phyloP scores from a whole-genome alignment of 1,139 yeast species.

The Hansenula lynferdii region DNA sequence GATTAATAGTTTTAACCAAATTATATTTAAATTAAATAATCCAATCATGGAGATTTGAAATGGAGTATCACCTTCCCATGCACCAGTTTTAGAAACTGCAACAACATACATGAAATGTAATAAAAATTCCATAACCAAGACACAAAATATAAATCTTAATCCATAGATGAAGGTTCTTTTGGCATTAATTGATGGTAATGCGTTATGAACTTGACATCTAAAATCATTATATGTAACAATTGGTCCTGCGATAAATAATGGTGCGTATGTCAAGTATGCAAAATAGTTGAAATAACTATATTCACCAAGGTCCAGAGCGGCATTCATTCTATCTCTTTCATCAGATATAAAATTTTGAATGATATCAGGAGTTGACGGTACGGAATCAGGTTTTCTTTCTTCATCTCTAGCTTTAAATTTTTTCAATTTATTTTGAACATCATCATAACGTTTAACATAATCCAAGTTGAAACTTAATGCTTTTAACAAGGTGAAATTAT shows the following conservation, averaged over 20 bases:
- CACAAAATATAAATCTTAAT: conserved; percentile 61
- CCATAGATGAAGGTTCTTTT: conserved; percentile 60
- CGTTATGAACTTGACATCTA: conserved; percentile 52
- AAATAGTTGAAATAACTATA: conserved; percentile 62
- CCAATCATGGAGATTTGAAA: conserved; percentile 96
- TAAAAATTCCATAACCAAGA: conserved; percentile 85
- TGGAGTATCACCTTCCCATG: conserved; percentile 89
- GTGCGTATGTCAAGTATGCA: conserved; percentile 79
- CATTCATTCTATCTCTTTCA: conserved; percentile 65
- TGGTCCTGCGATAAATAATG: conserved; percentile 94
- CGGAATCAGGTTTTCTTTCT: conserved; percentile 19
- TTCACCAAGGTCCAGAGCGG: conserved; percentile 54
- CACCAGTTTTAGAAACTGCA: conserved; percentile 79
- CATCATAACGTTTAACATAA: conserved; percentile 45
- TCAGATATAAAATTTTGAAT: conserved; percentile 27
- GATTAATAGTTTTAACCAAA: conserved; percentile 86
- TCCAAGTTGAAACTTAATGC: conserved; percentile 83
- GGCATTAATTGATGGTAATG: conserved; percentile 47
- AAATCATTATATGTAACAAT: conserved; percentile 90
- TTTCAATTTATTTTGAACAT: conserved; percentile 10
- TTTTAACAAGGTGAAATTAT: conserved; percentile 81
- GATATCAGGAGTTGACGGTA: conserved; percentile 22
- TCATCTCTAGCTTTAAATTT: conserved; percentile 14
- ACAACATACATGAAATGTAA: conserved; percentile 89
- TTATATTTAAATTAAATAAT: conserved; percentile 78